Evolutionary conservation across 176 grass and related monocot species (phyloP), one percentile per base, ranked within the genome.

Genomic region (Puya raimondii): DNA sequence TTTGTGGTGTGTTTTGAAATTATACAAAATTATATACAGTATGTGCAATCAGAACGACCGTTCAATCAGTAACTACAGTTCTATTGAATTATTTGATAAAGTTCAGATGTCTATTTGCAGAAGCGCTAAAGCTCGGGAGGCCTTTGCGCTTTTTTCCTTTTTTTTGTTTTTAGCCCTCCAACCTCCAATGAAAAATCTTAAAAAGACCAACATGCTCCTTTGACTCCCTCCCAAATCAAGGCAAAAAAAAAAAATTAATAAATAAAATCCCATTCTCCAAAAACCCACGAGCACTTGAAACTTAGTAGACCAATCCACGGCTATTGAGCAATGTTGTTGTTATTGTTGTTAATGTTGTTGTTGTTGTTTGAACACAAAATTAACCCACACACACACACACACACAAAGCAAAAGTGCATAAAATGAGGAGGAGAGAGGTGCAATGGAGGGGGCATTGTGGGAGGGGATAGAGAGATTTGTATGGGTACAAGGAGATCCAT

Each of bases 401-500:
- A 42, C 33, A 42, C 33, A 42, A 26, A 26, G 25, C 25, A 26
- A 26, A 42, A 42, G 33, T 42, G 33, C 33, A 42, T 42, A 42
- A 42, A 42, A 42, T 42, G 1, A 42, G 33, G 33, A 42, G 33
- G 33, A 7, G 33, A 42, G 33, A 42, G 33, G 33, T 42, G 33
- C 33, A 6, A 6, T 42, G 7, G 33, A 42, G 33, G 33, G 33
- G 33, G 33, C 33, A 42, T 42, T 42, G 33, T 42, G 33, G 33
- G 33, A 42, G 33, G 4, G 33, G 33, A 42, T 42, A 42, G 33
- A 80, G 79, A 85, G 85, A 86, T 83, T 65, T 88, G 80, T 86
- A 88, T 74, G 82, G 89, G 85, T 82, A 85, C 88, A 88, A 86
- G 82, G 89, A 83, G 74, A 85, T 78, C 77, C 89, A 88, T 92